Base-by-base conservation (phyloP, 2,329 filamentous ascomycete species). In the Sporothrix pallida region DNA sequence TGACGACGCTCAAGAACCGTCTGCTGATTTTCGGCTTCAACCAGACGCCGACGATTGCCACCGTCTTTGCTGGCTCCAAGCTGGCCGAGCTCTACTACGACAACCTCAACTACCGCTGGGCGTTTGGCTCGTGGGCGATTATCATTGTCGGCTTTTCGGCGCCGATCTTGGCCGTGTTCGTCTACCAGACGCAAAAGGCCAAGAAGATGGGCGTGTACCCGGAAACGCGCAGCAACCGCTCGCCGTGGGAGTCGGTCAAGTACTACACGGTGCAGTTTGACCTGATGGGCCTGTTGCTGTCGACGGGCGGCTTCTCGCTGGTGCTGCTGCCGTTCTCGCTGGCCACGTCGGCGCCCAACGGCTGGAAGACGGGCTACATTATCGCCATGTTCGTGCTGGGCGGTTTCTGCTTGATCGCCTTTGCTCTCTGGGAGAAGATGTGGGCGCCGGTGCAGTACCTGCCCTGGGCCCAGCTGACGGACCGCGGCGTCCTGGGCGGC, bases 311-410 rank as follows among this genome's bases (percentile, higher is more conserved):
- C 1, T 86, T 92, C 76, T 84, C 87, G 0, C 81, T 92, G 13
- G 88, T 94, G 78, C 83, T 94, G 10, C 85, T 94, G 3, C 90
- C 92, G 0, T 89, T 94, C 80, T 90, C 84, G 12, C 84, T 94
- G 15, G 84, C 82, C 67, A 80, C 81, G 1, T 82, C 82, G 54
- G 83, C 85, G 73, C 74, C 78, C 2, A 77, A 84, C 15, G 77
- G 78, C 10, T 87, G 85, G 85, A 78, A 78, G 37, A 81, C 82
- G 0, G 80, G 82, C 1, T 79, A 83, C 74, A 83, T 86, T 70
- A 84, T 84, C 74, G 79, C 79, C 74, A 80, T 85, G 76, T 76
- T 84, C 15, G 77, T 83, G 15, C 76, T 84, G 37, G 83, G 83
- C 15, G 78, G 73, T 8, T 73, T 81, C 2, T 78, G 84, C 7